phyloP scores from a whole-genome alignment of 2,329 filamentous ascomycete species.

The Leptographium wingfieldii region DNA sequence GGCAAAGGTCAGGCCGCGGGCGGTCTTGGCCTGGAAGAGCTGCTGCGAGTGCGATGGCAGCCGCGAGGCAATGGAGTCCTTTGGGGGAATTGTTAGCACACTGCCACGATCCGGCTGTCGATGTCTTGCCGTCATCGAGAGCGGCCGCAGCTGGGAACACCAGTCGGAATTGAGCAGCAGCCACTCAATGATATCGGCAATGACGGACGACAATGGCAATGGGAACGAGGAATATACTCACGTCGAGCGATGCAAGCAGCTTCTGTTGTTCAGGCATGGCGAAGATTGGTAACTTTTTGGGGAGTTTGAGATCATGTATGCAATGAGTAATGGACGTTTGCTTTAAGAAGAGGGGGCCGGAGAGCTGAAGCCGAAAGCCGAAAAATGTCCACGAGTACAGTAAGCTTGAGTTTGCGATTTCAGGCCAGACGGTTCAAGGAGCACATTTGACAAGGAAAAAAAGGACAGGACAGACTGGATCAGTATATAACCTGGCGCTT shows the following conservation, averaged over 20 bases:
- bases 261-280: conserved; percentile 15
- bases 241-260: conserved; percentile 24
- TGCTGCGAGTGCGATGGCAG: conserved; percentile 59
- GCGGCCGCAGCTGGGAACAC: background rate
- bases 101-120: background rate
- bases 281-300: background rate
- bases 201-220: background rate
- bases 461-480: background rate
- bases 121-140: background rate
- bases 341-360: background rate
- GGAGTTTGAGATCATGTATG: background rate
- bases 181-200: too few species aligned
- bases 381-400: background rate
- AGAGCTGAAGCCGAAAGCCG: background rate
- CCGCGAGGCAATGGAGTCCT: conserved; percentile 54
- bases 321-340: background rate
- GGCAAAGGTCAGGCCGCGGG: conserved; percentile 65
- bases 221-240: conserved; percentile 10
- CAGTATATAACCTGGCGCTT: background rate
- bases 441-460: background rate
- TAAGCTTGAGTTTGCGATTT: background rate
- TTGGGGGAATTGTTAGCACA: background rate
- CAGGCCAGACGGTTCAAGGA: background rate
- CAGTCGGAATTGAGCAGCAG: too few species aligned
- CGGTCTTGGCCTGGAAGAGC: conserved; percentile 72